Conservation (phyloP, 495 filamentous ascomycete genomes). For the Lasiosphaeria miniovina region DNA sequence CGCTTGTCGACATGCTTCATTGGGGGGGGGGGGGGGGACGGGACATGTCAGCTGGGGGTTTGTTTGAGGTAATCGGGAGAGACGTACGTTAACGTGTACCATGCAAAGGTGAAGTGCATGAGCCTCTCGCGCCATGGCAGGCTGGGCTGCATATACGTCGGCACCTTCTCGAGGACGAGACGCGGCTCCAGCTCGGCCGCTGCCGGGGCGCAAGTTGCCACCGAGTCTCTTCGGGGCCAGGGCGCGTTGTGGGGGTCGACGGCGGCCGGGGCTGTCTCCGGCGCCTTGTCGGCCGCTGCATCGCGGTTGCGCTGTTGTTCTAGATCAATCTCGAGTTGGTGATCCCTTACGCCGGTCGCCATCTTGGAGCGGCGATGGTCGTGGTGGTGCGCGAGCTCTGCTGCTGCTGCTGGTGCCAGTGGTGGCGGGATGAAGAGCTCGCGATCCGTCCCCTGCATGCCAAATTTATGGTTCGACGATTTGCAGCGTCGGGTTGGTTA, state of each 20-base stretch:
- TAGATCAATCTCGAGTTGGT: slow-evolving; percentile 1
- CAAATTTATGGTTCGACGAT: too few relatives aligned
- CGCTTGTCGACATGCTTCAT: slow-evolving; percentile 59
- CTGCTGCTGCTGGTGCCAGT: background rate
- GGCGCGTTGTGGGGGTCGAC: background rate
- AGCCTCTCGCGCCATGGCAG: slow-evolving; percentile 42
- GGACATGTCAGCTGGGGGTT: background rate
- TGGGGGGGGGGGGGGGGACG: background rate
- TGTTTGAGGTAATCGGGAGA: background rate
- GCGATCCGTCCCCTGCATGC: too few relatives aligned
- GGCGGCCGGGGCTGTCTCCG: background rate
- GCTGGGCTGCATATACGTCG: slow-evolving; percentile 29
- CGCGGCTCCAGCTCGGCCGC: background rate
- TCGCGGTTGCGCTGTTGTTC: background rate
- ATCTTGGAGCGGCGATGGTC: background rate
- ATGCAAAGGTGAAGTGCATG: slow-evolving; percentile 70
- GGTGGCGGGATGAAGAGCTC: too few relatives aligned
- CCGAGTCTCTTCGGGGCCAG: background rate
- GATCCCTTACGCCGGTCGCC: slow-evolving; percentile 9
- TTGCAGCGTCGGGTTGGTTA: background rate
- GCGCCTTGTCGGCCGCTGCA: background rate
- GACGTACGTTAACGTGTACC: slow-evolving; percentile 58
- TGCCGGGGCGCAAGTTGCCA: background rate
- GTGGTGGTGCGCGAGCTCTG: background rate
- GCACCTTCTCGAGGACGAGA: slow-evolving; percentile 21